These are phyloP conservation scores for Handroanthus guayacan DNA, from an alignment of 257 asterid species.

Conservation along the genomic window DNA sequence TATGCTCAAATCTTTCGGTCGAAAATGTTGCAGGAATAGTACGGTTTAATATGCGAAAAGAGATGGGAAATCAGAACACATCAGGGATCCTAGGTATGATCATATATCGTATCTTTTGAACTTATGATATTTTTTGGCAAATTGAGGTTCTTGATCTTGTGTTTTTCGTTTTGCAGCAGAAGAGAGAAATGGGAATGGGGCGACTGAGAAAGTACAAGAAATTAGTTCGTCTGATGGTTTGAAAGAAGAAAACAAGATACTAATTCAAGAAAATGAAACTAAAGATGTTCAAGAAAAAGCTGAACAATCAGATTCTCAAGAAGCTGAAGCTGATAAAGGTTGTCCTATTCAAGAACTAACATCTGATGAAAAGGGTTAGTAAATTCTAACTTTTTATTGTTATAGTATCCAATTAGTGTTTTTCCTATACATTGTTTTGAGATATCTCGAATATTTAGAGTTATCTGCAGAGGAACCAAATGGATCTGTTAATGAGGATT, in stretches of 20 bases:
- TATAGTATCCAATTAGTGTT: too few relatives aligned
- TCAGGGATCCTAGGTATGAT: conserved; percentile 67
- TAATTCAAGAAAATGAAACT: conserved; percentile 38
- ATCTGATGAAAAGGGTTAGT: conserved; percentile 50
- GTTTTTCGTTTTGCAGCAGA: conserved; percentile 38
- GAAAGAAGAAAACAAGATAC: conserved; percentile 41
- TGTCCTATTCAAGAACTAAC: conserved; percentile 18
- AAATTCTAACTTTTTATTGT: neutral
- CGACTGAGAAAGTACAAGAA: conserved; percentile 30
- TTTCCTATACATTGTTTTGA: neutral
- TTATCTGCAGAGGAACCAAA: conserved; percentile 38
- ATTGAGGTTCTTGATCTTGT: conserved; percentile 4
- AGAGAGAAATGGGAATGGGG: conserved; percentile 38
- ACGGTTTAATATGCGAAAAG: conserved; percentile 41
- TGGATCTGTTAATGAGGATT: conserved; percentile 28
- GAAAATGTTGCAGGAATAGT: conserved; percentile 42
- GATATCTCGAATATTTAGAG: conserved; percentile 34
- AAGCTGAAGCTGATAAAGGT: conserved; percentile 25
- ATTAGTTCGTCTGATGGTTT: conserved; percentile 24
- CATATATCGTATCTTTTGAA: neutral
- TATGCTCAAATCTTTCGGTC: neutral
- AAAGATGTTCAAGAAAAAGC: conserved; percentile 41
- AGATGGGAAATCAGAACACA: conserved; percentile 83
- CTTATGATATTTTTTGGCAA: neutral
- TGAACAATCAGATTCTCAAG: conserved; percentile 29